Base-by-base conservation (phyloP, 1,284 basidiomycete species). In the Xanthoconium separans region DNA sequence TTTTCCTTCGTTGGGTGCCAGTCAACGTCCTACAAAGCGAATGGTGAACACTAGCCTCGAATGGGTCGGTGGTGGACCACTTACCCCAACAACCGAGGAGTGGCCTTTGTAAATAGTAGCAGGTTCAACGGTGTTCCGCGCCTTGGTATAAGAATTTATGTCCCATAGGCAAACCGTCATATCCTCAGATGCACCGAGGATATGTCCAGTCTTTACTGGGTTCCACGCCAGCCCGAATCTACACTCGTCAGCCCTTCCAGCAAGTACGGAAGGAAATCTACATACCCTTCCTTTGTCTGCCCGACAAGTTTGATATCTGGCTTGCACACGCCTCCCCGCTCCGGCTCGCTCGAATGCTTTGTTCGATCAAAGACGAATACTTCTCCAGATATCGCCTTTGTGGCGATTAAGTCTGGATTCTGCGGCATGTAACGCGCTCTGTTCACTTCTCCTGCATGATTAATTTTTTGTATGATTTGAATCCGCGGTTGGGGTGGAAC, bases 391-490 rank as follows among this genome's bases (percentile, higher is more conserved):
- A 96, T 84, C 11, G 94, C 80, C 65, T 98, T 96, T 10, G 96
- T 99, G 2, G 97, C 97, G 60, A 99, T 93, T 61, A 99, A 73
- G 73, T 99, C 93, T 7, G 93, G 91, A 68, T 99, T 99, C 74
- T 98, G 96, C 15, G 97, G 97, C 93, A 98, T 98, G 73, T 99
- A 99, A 44, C 97, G 82, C 53, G 97, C 97, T 37, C 95, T 79
- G 73, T 99, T 99, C 65, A 99, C 93, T 72, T 99, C 97, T 47
- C 95, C 95, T 10, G 85, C 83, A 72, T 99, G 97, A 71, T 95
- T 95, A 76, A 99, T 99, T 58, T 85, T 89, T 70, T 99, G 97
- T 33, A 89, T 90, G 67, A 98, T 84, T 65, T 92, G 88, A 58
- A 99, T 86, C 27, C 93, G 84, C 1, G 95, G 91, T 39, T 75